A percentile compares a stretch with the other conserved stretches of the same genome.
These are phyloP conservation scores for Trichoderma gamsii DNA, from an alignment of 495 filamentous ascomycete genomes.

Conservation along the genomic window DNA sequence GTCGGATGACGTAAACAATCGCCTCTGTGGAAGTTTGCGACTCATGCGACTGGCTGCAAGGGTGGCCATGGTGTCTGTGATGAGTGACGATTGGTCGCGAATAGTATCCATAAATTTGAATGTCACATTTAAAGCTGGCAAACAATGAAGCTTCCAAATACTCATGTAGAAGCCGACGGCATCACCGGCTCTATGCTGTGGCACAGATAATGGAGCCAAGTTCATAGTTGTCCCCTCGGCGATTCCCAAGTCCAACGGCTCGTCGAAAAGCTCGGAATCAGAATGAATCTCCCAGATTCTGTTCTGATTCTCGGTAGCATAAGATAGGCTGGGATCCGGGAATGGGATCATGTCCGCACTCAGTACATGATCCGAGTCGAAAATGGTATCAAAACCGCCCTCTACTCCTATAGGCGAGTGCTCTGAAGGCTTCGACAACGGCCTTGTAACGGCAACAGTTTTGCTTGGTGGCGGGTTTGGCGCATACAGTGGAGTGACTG, in stretches of 20 bases:
- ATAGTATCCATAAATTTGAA: not conserved
- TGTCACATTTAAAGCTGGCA: not conserved
- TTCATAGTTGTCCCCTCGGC: not conserved
- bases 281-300: not conserved
- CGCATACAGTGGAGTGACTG: not conserved
- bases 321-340: not conserved
- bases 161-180: not conserved
- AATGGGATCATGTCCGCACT: not conserved
- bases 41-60: not conserved
- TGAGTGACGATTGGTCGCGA: not conserved
- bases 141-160: not conserved
- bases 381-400: not conserved
- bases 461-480: not conserved
- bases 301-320: not conserved
- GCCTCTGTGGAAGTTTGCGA: not conserved
- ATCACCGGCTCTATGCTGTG: not conserved
- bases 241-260: not conserved
- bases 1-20: not conserved
- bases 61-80: not conserved
- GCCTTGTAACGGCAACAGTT: too few species aligned
- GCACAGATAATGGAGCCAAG: not conserved
- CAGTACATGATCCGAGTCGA: not conserved
- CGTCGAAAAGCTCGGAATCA: not conserved
- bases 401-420: not conserved
- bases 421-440: not conserved